phyloP scores from a whole-genome alignment of 163 green algal genomes.

The Scenedesmus sp. region DNA sequence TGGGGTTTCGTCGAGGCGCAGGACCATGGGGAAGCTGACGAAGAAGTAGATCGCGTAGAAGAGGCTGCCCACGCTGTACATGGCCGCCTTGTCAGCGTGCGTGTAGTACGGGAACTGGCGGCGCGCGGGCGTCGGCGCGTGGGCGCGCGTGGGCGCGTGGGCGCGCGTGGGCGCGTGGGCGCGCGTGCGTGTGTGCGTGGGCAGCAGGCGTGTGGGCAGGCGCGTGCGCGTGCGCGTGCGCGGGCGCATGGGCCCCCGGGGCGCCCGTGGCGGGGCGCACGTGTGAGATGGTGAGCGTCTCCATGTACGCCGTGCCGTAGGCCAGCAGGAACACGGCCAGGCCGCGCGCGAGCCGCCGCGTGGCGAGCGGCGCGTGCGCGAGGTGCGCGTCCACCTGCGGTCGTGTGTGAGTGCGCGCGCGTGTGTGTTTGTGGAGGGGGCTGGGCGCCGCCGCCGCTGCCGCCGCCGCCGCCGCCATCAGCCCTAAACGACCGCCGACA shows the following conservation, averaged over 20 bases:
- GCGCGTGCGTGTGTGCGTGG: too few species aligned
- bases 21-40: conserved; percentile 96
- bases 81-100: conserved; percentile 74
- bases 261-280: too few species aligned
- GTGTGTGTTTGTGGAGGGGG: conserved; percentile 2
- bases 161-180: too few species aligned
- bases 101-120: conserved; percentile 93
- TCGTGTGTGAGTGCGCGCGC: conserved; percentile 1
- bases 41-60: conserved; percentile 99
- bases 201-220: too few species aligned
- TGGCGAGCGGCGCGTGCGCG: conserved; percentile 1
- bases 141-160: too few species aligned
- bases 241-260: too few species aligned
- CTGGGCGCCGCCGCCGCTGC: too few species aligned
- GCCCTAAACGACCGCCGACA: too few species aligned
- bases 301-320: conserved; percentile 93
- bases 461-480: too few species aligned
- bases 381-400: conserved; percentile 55
- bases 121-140: too few species aligned
- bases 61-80: conserved; percentile 92
- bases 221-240: too few species aligned
- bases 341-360: conserved; percentile 40
- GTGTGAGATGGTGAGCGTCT: conserved; percentile 96
- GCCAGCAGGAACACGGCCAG: conserved; percentile 81
- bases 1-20: conserved; percentile 85